A percentile compares a stretch with the other conserved stretches of the same genome.
Conservation (phyloP, 495 filamentous ascomycete species). For the Aspergillus panamensis region DNA sequence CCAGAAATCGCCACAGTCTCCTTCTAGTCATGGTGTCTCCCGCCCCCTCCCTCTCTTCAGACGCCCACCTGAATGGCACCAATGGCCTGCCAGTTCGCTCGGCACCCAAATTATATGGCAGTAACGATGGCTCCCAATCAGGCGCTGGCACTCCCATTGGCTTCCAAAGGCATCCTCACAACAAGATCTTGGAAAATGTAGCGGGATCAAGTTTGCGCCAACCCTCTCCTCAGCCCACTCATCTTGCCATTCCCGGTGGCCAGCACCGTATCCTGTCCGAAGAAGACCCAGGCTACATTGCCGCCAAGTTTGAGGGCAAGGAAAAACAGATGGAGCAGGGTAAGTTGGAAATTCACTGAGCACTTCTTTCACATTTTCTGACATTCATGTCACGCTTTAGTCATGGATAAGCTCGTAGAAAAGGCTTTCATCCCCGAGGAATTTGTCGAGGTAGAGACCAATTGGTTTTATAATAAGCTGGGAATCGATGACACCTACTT, state of each 20-base stretch:
- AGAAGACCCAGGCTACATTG: slow-evolving; percentile 91
- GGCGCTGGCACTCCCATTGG: slow-evolving; percentile 46
- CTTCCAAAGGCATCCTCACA: slow-evolving; percentile 50
- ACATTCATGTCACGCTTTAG: slow-evolving; percentile 29
- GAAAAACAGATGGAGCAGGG: slow-evolving; percentile 87
- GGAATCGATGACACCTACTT: slow-evolving; percentile 99
- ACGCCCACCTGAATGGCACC: slow-evolving; percentile 31
- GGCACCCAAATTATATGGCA: slow-evolving; percentile 35
- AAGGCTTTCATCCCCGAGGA: slow-evolving; percentile 83
- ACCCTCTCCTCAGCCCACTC: slow-evolving; percentile 89
- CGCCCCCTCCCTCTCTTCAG: slow-evolving; percentile 29
- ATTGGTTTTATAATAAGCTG: slow-evolving; percentile 96
- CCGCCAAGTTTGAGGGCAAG: slow-evolving; percentile 93
- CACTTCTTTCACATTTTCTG: not conserved
- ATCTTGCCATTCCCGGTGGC: slow-evolving; percentile 71
- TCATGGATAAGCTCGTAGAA: slow-evolving; percentile 70
- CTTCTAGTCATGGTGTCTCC: slow-evolving; percentile 37
- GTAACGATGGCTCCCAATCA: slow-evolving; percentile 36
- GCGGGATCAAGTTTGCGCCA: slow-evolving; percentile 55
- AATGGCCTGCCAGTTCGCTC: slow-evolving; percentile 34
- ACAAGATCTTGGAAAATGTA: slow-evolving; percentile 62
- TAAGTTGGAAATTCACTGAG: slow-evolving; percentile 34
- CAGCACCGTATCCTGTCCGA: slow-evolving; percentile 70
- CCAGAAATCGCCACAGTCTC: not conserved
- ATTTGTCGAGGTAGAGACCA: slow-evolving; percentile 78